Evolutionary conservation across 1,284 basidiomycete genomes (phyloP).

Genomic region (Rhodotorula sp.): DNA sequence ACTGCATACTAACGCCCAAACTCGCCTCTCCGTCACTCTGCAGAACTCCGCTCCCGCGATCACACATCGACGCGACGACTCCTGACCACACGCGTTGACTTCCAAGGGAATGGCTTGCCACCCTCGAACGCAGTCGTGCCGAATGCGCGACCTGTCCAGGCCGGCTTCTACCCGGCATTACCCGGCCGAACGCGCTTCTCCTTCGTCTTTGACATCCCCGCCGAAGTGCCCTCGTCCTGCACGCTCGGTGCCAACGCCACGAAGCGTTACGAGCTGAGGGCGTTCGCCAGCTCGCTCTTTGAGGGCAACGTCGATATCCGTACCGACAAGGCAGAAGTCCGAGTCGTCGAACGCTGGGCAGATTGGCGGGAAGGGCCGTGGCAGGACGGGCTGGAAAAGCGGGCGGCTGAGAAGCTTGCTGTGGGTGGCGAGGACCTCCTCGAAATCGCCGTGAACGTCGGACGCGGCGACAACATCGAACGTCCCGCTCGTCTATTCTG

Average conservation of each 20-base stretch:
- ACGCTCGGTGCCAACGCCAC: constrained; percentile 42
- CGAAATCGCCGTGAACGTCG: constrained; percentile 21
- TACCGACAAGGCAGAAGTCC: constrained; percentile 29
- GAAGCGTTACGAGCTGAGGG: constrained; percentile 42
- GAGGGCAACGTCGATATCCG: constrained; percentile 36
- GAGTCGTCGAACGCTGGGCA: constrained; percentile 37
- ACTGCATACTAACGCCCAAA: constrained; percentile 8
- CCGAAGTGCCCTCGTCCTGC: constrained; percentile 41
- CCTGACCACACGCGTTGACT: constrained; percentile 38
- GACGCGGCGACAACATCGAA: constrained; percentile 18
- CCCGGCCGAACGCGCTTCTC: constrained; percentile 46
- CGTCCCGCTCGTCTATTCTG: constrained; percentile 32
- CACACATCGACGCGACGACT: constrained; percentile 45
- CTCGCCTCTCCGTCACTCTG: not conserved
- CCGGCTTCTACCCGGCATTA: constrained; percentile 42
- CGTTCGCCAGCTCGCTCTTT: constrained; percentile 33
- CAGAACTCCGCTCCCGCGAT: constrained; percentile 44
- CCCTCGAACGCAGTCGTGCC: constrained; percentile 44
- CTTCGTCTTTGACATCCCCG: constrained; percentile 43
- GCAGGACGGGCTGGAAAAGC: constrained; percentile 16
- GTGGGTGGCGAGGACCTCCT: constrained; percentile 26
- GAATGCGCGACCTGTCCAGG: constrained; percentile 20
- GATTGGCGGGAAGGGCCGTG: constrained; percentile 33
- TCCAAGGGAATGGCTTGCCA: constrained; percentile 43
- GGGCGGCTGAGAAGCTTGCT: constrained; percentile 14